phyloP scores from a whole-genome alignment of 345 rosid genomes.

The Erucastrum elatum region DNA sequence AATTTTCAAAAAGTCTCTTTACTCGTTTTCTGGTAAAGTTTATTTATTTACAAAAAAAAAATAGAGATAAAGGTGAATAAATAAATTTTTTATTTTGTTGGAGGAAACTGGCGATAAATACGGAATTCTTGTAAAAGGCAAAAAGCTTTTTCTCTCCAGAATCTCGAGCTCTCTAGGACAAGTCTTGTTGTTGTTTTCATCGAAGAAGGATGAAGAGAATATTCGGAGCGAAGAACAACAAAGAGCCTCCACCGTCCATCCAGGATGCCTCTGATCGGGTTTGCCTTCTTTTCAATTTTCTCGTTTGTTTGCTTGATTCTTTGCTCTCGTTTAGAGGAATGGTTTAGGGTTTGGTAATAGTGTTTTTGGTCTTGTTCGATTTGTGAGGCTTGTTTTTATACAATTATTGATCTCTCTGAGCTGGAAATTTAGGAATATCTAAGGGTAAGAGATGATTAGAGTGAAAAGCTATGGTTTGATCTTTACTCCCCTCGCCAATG shows the following conservation, averaged over 20 bases:
- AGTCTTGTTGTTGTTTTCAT: background rate
- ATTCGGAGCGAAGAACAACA: slow-evolving; percentile 84
- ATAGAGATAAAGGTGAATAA: background rate
- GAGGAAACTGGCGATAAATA: background rate
- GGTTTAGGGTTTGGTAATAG: background rate
- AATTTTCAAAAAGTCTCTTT: background rate
- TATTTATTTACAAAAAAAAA: background rate
- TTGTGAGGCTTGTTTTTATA: background rate
- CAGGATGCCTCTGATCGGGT: slow-evolving; percentile 90
- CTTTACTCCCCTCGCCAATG: background rate
- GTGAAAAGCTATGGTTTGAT: background rate
- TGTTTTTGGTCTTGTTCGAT: background rate
- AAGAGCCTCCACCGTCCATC: slow-evolving; percentile 88
- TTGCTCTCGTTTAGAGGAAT: background rate
- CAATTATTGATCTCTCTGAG: no score
- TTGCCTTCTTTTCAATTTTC: background rate
- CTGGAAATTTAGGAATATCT: no score
- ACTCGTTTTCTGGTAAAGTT: background rate
- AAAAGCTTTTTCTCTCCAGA: background rate
- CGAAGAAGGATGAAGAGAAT: slow-evolving; percentile 66
- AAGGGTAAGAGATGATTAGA: no score
- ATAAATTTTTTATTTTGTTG: background rate
- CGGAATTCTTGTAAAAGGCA: background rate
- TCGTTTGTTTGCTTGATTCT: background rate
- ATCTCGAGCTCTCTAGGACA: background rate